Evolutionary conservation across 176 grass and related monocot species (phyloP), one percentile per base, ranked within the genome.

Genomic region (Metroxylon sagu): DNA sequence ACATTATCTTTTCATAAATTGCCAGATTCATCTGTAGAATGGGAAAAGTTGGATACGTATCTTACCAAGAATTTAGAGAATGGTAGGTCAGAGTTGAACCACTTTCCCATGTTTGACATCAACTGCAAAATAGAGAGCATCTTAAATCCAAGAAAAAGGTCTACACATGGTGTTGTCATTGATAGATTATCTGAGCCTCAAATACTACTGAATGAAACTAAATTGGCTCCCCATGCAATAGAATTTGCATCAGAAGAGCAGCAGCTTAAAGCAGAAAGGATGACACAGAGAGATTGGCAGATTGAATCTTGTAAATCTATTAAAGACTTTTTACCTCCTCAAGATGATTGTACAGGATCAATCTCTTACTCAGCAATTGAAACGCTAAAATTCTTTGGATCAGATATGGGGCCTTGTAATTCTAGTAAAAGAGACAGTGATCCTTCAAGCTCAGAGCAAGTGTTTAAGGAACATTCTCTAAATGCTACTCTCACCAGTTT

Each of bases 61-160:
- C 1, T 7, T 43, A 43, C 12, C 35, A 43, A 12, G 61, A 68
- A 62, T 63, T 80, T 72, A 29, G 78, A 83, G 0, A 75, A 72
- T 56, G 29, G 16, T 48, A 49, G 21, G 67, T 72, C 67, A 76
- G 48, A 83, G 19, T 79, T 71, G 62, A 70, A 68, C 12, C 70
- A 84, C 62, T 83, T 86, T 29, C 79, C 74, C 25, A 84, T 89
- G 79, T 76, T 85, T 0, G 57, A 64, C 23, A 74, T 81, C 29
- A 95, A 89, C 35, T 55, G 18, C 54, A 83, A 86, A 77, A 76
- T 83, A 12, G 70, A 74, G 18, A 74, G 39, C 18, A 73, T 83
- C 18, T 67, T 81, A 16, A 86, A 78, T 59, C 74, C 53, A 19
- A 81, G 74, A 63, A 64, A 74, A 56, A 80, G 53, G 17, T 52